Evolutionary conservation across 2,329 filamentous ascomycete species (phyloP), one percentile per base, ranked within the genome.

Genomic region (Graphilbum fragrans): DNA sequence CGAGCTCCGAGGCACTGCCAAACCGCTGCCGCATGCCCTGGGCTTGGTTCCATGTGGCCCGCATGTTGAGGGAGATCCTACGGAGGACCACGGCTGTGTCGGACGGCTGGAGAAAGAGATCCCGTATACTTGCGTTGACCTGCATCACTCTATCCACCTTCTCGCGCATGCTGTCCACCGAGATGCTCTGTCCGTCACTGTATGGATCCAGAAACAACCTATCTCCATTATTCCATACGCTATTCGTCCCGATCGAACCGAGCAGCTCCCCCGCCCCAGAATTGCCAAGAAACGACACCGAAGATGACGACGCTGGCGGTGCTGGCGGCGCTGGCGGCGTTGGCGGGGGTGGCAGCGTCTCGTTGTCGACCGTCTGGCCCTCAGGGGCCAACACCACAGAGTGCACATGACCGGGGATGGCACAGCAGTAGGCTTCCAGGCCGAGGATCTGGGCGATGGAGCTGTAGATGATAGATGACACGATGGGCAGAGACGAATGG

Each of bases 201-300:
- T 84, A 94, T 0, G 88, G 87, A 53, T 94, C 86, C 49, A 95
- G 68, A 55, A 86, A 93, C 74, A 94, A 90, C 37, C 68, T 65
- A 44, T 71, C 66, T 45, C 53, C 50, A 14, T 57, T 50, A 21
- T 46, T 40, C 7, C 27, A 21, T 8, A 48, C 14, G 10, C 14
- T 10, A 7, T 7, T n/a, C 35, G n/a, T 3, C 3, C 6, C 10
- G 5, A 22, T 18, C 34, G 18, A 19, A 14, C 12, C 9, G 18
- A 14, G 14, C 35, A 25, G 35, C 21, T 14, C 10, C 35, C 2
- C 11, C 35, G 10, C 29, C 7, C 29, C 29, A 7, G 12, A 19
- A 29, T 35, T 10, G 34, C 11, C 17, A 9, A 19, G 6, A 7
- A 18, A 2, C 17, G 27, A 11, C 35, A 12, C 20, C 16, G 23